A percentile compares a stretch with the other conserved stretches of the same genome.
Conservation (phyloP, 768 basidiomycete species). For the Mycena polygramma region DNA sequence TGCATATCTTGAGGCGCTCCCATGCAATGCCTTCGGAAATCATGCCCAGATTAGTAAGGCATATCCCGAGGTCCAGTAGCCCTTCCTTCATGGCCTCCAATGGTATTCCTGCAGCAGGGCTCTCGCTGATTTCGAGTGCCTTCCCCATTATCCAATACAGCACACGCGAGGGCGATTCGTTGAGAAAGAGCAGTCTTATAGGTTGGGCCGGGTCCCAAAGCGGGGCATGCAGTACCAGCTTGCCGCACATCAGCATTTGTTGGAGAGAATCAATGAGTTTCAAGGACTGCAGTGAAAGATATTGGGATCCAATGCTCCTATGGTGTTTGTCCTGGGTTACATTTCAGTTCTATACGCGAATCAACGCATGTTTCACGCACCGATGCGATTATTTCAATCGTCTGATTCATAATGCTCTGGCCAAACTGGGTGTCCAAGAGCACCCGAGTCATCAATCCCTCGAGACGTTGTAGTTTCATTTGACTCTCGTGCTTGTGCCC, state of each 20-base stretch:
- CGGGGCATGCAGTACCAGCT: too few species aligned
- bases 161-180: not conserved
- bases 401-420: conserved; percentile 8
- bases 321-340: not conserved
- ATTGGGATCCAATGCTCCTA: not conserved
- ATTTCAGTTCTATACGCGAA: too few species aligned
- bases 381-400: conserved; percentile 16
- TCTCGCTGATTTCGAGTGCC: not conserved
- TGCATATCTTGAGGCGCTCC: not conserved
- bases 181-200: too few species aligned
- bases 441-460: conserved; percentile 20
- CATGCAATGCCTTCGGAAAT: not conserved
- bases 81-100: not conserved
- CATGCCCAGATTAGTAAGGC: not conserved
- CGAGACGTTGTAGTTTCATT: conserved; percentile 6
- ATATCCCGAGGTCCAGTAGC: not conserved
- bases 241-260: not conserved
- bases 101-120: not conserved
- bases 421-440: conserved; percentile 22
- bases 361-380: not conserved
- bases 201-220: not conserved
- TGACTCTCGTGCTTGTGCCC: conserved; percentile 16
- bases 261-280: not conserved
- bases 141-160: not conserved
- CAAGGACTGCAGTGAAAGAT: not conserved